Evolutionary conservation across 768 basidiomycete species (phyloP), one percentile per base, ranked within the genome.

Genomic region (Agaricus subrufescens): DNA sequence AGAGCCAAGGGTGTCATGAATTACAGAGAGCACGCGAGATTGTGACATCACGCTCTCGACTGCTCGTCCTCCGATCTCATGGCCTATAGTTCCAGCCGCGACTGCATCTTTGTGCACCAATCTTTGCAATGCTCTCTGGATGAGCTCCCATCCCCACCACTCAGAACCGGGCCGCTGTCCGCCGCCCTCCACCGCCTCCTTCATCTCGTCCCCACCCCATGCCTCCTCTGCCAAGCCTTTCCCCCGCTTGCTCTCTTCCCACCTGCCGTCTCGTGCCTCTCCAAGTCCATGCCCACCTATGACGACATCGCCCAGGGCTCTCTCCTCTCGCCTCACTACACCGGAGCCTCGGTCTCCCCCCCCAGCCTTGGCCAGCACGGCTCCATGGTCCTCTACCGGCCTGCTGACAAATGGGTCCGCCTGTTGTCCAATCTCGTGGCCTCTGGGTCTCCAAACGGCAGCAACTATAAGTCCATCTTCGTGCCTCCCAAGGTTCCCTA

Each of bases 361-460:
- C 67, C 63, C 10, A 59, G 52, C 38, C 40, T 62, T 61, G 67
- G 62, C 60, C 63, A 69, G 37, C 50, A 68, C 6, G 81, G 82
- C 0, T 83, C 82, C 46, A 87, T 88, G 86, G 71, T 88, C 29
- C 74, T 88, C 49, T 88, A 87, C 67, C 79, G 84, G 11, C 73
- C 88, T 12, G 77, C 81, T 1, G 69, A 75, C 44, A 75, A 75
- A 44, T 49, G 57, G 8, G 57, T 58, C 30, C 54, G 54, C n/a
- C 54, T 37, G 1, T 3, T 38, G 3, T 53, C 52, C 19, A 44
- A 9, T 23, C n/a, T 46, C 15, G 3, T 46, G 10, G 52, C 44
- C 19, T n/a, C 43, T 8, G 12, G 31, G 1, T 52, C 42, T 4
- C 19, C 43, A n/a, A 31, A 38, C 10, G 54, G 46, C 25, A 48